phyloP scores from a whole-genome alignment of 371 early-diverging fungal genomes.

The Mucor plumbeus region DNA sequence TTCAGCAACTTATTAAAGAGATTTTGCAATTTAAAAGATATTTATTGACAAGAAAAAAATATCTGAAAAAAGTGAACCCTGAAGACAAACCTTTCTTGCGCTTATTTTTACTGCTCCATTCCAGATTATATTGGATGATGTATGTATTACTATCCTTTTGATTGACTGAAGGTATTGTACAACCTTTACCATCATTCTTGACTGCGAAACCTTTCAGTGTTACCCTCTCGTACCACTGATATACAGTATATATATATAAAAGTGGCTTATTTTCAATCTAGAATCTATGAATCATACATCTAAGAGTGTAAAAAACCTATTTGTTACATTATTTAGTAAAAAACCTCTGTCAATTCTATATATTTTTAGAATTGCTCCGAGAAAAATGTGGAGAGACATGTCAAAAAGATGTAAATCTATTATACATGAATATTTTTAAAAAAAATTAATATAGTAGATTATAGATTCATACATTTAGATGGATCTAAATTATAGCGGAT shows the following conservation, averaged over 20 bases:
- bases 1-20: background rate
- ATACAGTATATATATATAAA: background rate
- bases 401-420: background rate
- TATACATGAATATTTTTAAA: background rate
- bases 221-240: background rate
- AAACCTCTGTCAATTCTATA: background rate
- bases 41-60: background rate
- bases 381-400: background rate
- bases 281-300: constrained; percentile 8
- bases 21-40: background rate
- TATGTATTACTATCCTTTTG: background rate
- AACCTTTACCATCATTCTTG: background rate
- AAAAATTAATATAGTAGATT: background rate
- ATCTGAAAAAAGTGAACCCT: background rate
- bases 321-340: background rate
- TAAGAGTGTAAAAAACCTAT: background rate
- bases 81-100: background rate
- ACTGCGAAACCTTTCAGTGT: background rate
- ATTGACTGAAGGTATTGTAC: background rate
- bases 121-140: too few species aligned
- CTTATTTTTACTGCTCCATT: too few species aligned
- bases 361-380: background rate
- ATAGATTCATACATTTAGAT: constrained; percentile 1
- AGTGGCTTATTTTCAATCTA: background rate
- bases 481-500: constrained; percentile 8